Evolutionary conservation across 2,329 filamentous ascomycete species (phyloP).

Genomic region (Endoconidiophora laricicola): DNA sequence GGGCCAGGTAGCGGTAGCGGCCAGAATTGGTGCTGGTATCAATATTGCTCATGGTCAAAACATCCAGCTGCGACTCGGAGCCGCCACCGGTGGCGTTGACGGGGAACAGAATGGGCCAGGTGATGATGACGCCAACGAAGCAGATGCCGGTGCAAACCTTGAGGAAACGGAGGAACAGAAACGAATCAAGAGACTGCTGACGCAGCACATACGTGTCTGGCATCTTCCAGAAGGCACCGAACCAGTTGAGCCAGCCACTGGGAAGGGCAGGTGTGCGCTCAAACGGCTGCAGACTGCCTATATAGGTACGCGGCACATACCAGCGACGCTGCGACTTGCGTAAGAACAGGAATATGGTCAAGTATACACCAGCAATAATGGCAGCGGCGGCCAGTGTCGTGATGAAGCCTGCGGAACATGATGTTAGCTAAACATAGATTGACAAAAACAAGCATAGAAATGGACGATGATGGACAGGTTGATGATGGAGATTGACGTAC

Average conservation of each 20-base stretch:
- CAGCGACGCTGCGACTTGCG: conserved; percentile 29
- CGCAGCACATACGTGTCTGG: conserved; percentile 63
- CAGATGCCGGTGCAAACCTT: conserved; percentile 56
- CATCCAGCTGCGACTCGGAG: conserved; percentile 48
- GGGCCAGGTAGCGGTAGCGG: conserved; percentile 60
- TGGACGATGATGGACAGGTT: background rate
- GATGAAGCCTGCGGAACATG: conserved; percentile 17
- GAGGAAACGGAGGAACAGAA: conserved; percentile 68
- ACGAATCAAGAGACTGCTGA: conserved; percentile 74
- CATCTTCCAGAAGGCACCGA: conserved; percentile 43
- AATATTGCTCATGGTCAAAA: conserved; percentile 67
- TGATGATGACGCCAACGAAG: conserved; percentile 67
- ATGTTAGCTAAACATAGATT: background rate
- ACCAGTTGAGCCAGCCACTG: conserved; percentile 43
- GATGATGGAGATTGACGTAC: background rate
- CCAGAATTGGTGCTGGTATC: conserved; percentile 29
- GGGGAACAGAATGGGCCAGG: conserved; percentile 75
- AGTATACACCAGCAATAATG: conserved; percentile 22
- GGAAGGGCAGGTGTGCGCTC: conserved; percentile 42
- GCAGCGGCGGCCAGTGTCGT: conserved; percentile 37
- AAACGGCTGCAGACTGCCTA: conserved; percentile 28
- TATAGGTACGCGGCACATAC: conserved; percentile 34
- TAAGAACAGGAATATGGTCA: conserved; percentile 29
- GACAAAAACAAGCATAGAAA: background rate
- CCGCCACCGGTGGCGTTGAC: conserved; percentile 72